A percentile compares a stretch with the other conserved stretches of the same genome.
phyloP scores from a whole-genome alignment of 2,329 filamentous ascomycete species.

The Neocucurbitaria cava region DNA sequence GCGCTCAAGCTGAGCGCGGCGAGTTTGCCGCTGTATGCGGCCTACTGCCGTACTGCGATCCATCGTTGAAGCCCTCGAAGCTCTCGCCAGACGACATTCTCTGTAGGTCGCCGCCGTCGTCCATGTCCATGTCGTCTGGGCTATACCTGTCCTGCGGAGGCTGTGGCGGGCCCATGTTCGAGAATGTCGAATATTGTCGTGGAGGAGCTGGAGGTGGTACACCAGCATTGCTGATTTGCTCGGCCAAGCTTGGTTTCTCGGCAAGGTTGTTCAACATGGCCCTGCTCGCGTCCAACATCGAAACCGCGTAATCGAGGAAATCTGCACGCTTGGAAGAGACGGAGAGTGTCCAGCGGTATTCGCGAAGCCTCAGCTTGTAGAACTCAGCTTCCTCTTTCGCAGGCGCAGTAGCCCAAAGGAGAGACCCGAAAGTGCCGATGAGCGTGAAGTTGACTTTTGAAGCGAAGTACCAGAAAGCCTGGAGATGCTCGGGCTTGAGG shows the following conservation, averaged over 20 bases:
- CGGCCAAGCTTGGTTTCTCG: conserved; percentile 52
- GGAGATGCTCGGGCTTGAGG: conserved; percentile 81
- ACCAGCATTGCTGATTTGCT: conserved; percentile 47
- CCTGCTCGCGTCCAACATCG: conserved; percentile 53
- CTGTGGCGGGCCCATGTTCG: conserved; percentile 29
- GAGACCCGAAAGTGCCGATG: conserved; percentile 89
- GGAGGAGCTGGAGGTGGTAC: conserved; percentile 42
- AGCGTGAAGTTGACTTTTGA: conserved; percentile 91
- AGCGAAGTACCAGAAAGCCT: conserved; percentile 92
- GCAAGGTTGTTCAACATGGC: conserved; percentile 54
- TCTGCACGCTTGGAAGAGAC: conserved; percentile 77
- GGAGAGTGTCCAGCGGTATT: conserved; percentile 93
- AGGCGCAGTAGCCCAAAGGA: conserved; percentile 88
- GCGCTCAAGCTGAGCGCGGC: conserved; percentile 25
- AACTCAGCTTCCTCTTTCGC: conserved; percentile 90
- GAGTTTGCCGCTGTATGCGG: conserved; percentile 29
- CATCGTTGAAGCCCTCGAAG: conserved; percentile 42
- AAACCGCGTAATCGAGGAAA: conserved; percentile 56
- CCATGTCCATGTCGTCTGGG: conserved; percentile 38
- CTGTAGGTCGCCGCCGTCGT: conserved; percentile 28
- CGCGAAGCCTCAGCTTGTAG: conserved; percentile 82
- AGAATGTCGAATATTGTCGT: conserved; percentile 23
- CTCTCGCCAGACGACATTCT: conserved; percentile 34
- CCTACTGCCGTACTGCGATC: conserved; percentile 31
- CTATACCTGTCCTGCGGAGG: conserved; percentile 17